phyloP scores from a whole-genome alignment of 352 stramenopile genomes.

The Pythium dissimile region DNA sequence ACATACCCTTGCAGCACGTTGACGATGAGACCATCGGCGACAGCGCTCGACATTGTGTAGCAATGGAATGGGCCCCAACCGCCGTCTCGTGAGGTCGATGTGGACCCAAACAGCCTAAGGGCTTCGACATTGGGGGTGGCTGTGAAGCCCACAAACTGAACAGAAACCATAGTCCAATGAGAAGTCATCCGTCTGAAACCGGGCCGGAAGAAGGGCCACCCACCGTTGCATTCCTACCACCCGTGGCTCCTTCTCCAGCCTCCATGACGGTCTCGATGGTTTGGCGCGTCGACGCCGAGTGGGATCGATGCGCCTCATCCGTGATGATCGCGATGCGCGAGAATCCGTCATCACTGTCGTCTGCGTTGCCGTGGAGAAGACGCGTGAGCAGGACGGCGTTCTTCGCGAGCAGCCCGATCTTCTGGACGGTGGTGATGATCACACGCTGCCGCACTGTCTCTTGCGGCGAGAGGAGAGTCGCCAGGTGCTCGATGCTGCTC shows the following conservation, averaged over 20 bases:
- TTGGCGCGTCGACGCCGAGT: constrained; percentile 60
- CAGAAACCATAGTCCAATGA: background rate
- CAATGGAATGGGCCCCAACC: constrained; percentile 56
- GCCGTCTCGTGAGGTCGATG: background rate
- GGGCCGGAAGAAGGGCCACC: no score
- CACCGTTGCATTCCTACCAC: constrained; percentile 4
- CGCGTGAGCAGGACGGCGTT: constrained; percentile 66
- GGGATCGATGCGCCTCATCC: constrained; percentile 80
- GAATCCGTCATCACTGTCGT: constrained; percentile 21
- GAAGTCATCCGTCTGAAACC: no score
- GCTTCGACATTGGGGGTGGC: constrained; percentile 67
- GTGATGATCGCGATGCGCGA: constrained; percentile 77
- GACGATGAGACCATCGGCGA: constrained; percentile 52
- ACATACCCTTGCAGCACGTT: constrained; percentile 66
- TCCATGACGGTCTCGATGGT: constrained; percentile 64
- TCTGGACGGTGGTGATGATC: constrained; percentile 82
- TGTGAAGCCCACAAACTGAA: constrained; percentile 79
- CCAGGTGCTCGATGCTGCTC: constrained; percentile 71
- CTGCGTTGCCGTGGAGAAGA: constrained; percentile 42
- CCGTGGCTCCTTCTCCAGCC: constrained; percentile 26
- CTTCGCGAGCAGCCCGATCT: constrained; percentile 66
- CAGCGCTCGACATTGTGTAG: constrained; percentile 64
- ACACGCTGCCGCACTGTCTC: constrained; percentile 35
- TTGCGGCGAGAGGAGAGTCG: constrained; percentile 34
- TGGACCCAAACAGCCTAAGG: constrained; percentile 64